Conservation (phyloP, 495 filamentous ascomycete genomes). For the Neurospora sp. region DNA sequence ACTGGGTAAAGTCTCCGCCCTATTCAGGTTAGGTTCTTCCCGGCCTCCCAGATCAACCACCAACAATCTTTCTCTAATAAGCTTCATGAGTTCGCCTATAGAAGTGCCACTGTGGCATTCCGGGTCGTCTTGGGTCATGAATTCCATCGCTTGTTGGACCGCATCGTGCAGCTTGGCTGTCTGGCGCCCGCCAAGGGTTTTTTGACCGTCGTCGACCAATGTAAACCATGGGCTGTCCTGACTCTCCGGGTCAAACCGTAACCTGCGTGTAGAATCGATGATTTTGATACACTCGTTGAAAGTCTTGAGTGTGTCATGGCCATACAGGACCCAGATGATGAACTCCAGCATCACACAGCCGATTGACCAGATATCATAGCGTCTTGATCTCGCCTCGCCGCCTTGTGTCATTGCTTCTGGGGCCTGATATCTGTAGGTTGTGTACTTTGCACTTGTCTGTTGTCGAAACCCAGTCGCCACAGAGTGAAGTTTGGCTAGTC, state of each 20-base stretch:
- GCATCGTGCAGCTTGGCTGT: conserved; percentile 2
- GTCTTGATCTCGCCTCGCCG: conserved; percentile 6
- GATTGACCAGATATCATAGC: conserved; percentile 32
- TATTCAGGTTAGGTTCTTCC: too few relatives aligned
- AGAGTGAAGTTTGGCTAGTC: conserved; percentile 16
- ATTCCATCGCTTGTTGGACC: conserved; percentile 4
- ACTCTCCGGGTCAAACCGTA: too few relatives aligned
- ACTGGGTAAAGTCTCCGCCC: too few relatives aligned
- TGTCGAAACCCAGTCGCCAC: neutral
- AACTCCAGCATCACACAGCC: conserved; percentile 28
- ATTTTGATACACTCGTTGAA: too few relatives aligned
- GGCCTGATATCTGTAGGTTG: conserved; percentile 15
- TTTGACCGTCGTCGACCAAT: neutral
- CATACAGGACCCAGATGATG: conserved; percentile 28
- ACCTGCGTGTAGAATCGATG: too few relatives aligned
- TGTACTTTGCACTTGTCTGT: conserved; percentile 9
- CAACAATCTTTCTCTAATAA: conserved; percentile 13
- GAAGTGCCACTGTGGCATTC: conserved; percentile 11
- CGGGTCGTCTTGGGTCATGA: conserved; percentile 1
- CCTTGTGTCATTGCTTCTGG: conserved; percentile 12
- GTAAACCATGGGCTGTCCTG: too few relatives aligned
- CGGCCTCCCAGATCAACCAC: conserved; percentile 6
- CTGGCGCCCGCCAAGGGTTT: too few relatives aligned
- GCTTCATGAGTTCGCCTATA: conserved; percentile 7
- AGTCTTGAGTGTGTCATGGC: conserved; percentile 4